Evolutionary conservation across 2,329 filamentous ascomycete species (phyloP).

Genomic region (Aschersonia sp.): DNA sequence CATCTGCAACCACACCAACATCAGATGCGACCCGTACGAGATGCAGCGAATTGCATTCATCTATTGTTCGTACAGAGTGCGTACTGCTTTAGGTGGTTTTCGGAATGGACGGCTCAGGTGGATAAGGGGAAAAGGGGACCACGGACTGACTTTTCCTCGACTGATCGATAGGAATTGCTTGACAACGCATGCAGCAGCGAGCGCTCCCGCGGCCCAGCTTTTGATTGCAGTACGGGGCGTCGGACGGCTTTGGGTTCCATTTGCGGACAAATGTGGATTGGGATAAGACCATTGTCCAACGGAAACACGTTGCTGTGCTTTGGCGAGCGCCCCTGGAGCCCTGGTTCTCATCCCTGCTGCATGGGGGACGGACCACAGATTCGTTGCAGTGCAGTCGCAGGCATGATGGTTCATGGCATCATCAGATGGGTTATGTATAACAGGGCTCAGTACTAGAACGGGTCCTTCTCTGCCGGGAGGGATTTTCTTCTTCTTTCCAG

Average conservation of each 20-base stretch:
- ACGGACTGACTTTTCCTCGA: not conserved
- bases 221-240: slow-evolving; percentile 3
- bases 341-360: no score
- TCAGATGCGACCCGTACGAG: not conserved
- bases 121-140: not conserved
- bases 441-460: no score
- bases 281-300: not conserved
- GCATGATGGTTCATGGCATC: no score
- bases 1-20: not conserved
- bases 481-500: no score
- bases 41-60: not conserved
- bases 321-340: no score
- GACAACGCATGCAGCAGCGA: not conserved
- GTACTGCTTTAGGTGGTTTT: not conserved
- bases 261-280: slow-evolving; percentile 1
- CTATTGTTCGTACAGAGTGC: not conserved
- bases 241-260: slow-evolving; percentile 1
- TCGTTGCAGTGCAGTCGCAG: no score
- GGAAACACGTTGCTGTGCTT: no score
- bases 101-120: not conserved
- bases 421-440: no score
- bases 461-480: no score
- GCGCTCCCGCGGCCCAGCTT: not conserved
- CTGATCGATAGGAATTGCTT: no score
- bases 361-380: no score